Evolutionary conservation across 352 stramenopile species (phyloP).

Genomic region (Phytopythium boreale): DNA sequence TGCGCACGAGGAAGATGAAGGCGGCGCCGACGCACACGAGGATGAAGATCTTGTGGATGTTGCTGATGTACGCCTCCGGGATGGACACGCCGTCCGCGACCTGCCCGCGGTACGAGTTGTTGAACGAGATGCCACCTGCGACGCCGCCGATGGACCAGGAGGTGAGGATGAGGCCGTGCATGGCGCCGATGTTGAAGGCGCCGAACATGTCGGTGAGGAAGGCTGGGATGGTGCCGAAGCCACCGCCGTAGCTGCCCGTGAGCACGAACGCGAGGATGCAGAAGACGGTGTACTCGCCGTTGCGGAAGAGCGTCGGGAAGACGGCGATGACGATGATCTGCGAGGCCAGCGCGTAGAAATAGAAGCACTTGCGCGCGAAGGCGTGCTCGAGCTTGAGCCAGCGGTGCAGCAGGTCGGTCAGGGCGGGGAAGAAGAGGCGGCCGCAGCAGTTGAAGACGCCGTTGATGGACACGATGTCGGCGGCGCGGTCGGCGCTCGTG

Average conservation of each 20-base stretch:
- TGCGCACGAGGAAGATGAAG: conserved; percentile 70
- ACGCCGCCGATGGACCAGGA: conserved; percentile 73
- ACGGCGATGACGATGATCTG: conserved; percentile 67
- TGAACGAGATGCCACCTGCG: conserved; percentile 68
- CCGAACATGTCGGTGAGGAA: conserved; percentile 85
- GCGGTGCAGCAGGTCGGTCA: conserved; percentile 43
- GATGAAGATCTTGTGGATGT: conserved; percentile 74
- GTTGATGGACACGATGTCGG: conserved; percentile 62
- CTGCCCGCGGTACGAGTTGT: conserved; percentile 41
- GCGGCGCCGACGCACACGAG: conserved; percentile 57
- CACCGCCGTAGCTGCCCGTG: conserved; percentile 66
- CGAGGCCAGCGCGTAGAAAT: conserved; percentile 53
- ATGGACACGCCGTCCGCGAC: conserved; percentile 31
- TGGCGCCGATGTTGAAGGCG: conserved; percentile 77
- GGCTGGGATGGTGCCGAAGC: conserved; percentile 70
- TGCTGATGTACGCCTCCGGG: conserved; percentile 60
- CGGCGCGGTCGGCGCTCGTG: conserved; percentile 30
- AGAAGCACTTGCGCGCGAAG: conserved; percentile 53
- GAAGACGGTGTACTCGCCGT: conserved; percentile 57
- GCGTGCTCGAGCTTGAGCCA: conserved; percentile 45
- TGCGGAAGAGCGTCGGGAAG: conserved; percentile 52
- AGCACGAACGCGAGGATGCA: conserved; percentile 59
- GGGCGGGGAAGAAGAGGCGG: conserved; percentile 39
- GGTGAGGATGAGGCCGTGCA: conserved; percentile 79
- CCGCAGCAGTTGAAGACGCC: conserved; percentile 58